Evolutionary conservation across 768 basidiomycete species (phyloP).

Genomic region (Pisolithus sp.): DNA sequence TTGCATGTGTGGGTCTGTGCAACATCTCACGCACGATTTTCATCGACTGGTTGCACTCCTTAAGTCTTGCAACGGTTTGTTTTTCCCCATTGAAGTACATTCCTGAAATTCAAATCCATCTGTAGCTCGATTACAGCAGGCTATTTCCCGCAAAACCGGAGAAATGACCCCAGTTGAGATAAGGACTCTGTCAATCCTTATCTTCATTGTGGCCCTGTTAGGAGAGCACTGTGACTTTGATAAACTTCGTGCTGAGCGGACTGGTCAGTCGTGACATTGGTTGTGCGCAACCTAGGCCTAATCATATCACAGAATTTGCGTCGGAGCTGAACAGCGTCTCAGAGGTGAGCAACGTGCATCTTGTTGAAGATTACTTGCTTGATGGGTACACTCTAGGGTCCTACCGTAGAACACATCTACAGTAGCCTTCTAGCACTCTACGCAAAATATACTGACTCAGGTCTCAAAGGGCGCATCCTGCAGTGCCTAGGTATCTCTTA

Average conservation of each 20-base stretch:
- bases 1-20: slow-evolving; percentile 83
- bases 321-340: slow-evolving; percentile 54
- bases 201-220: slow-evolving; percentile 79
- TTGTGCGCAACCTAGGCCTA: neutral
- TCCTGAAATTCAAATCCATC: slow-evolving; percentile 4
- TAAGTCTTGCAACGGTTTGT: slow-evolving; percentile 75
- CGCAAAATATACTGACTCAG: slow-evolving; percentile 51
- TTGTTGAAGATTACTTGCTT: neutral
- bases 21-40: slow-evolving; percentile 83
- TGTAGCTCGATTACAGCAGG: slow-evolving; percentile 58
- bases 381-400: slow-evolving; percentile 36
- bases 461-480: slow-evolving; percentile 64
- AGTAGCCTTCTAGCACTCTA: slow-evolving; percentile 65
- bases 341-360: slow-evolving; percentile 30
- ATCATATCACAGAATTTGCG: slow-evolving; percentile 38
- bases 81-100: neutral
- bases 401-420: slow-evolving; percentile 83
- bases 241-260: slow-evolving; percentile 52
- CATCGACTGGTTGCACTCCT: slow-evolving; percentile 68
- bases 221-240: slow-evolving; percentile 91
- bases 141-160: slow-evolving; percentile 37
- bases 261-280: slow-evolving; percentile 37
- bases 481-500: slow-evolving; percentile 72
- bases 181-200: slow-evolving; percentile 58
- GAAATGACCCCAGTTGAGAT: slow-evolving; percentile 43